phyloP scores from a whole-genome alignment of 2,329 filamentous ascomycete species.

The Helminthosporium solani region DNA sequence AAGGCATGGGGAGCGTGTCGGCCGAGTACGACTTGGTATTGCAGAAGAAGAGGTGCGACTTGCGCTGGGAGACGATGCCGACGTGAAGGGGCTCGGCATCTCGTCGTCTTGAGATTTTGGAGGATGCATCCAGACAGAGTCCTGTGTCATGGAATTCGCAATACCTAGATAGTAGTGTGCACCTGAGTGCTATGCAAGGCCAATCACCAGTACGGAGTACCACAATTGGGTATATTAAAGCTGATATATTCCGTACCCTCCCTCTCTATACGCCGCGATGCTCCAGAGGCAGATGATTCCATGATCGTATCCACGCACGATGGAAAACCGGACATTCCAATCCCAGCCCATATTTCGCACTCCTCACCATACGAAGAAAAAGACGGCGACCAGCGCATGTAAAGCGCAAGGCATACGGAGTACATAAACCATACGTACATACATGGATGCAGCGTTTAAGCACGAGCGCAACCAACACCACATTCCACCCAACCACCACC shows the following conservation, averaged over 20 bases:
- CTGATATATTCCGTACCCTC: background rate
- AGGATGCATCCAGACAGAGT: background rate
- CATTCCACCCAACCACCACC: too few relatives aligned
- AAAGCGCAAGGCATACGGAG: too few relatives aligned
- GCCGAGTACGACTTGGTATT: slow-evolving; percentile 81
- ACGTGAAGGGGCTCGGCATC: slow-evolving; percentile 73
- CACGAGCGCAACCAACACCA: background rate
- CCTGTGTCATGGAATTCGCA: too few relatives aligned
- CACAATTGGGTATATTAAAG: background rate
- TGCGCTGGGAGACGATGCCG: slow-evolving; percentile 83
- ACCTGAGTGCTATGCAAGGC: background rate
- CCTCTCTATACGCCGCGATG: background rate
- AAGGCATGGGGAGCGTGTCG: slow-evolving; percentile 75
- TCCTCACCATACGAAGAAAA: background rate
- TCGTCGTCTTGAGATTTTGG: slow-evolving; percentile 5
- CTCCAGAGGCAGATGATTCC: background rate
- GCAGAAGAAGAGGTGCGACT: slow-evolving; percentile 88
- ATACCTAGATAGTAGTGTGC: too few relatives aligned
- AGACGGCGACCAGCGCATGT: too few relatives aligned
- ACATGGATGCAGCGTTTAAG: background rate
- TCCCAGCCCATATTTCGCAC: background rate
- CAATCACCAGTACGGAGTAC: background rate
- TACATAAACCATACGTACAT: too few relatives aligned
- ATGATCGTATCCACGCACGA: background rate
- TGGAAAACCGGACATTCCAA: background rate